Base-by-base conservation (phyloP, 177 flowering plant species). In the Vitis hybrid region DNA sequence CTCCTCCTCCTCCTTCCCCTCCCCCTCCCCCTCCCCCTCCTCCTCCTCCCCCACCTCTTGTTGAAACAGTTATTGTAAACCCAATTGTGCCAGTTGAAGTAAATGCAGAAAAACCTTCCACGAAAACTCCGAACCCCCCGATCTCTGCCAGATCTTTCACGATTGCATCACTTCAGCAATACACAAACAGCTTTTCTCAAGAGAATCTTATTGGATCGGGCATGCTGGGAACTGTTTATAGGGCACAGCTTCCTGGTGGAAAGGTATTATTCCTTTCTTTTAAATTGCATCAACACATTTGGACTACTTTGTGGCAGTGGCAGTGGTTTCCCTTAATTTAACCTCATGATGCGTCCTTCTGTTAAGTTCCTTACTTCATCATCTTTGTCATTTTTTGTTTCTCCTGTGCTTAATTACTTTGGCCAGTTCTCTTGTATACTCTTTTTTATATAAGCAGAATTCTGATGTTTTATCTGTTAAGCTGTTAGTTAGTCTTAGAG, bases 131-230 rank as follows among this genome's bases (percentile, higher is more conserved):
- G 11, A 65, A 67, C 27, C 73, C 55, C 16, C 67, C 74, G 1
- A 72, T 78, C 62, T 82, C 88, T 81, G 88, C 81, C n/a, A 80
- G 72, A 69, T 71, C 83, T 67, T 96, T 83, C 78, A 87, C 91
- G 11, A 81, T 93, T 79, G 97, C 95, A 68, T 79, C 88, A 21
- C 97, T 96, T 76, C 99, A 95, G 76, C 88, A 90, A 74, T 89
- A 77, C 69, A 91, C 97, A 57, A 86, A 89, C 70, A 92, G 95
- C 80, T 94, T 96, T 78, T 86, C 93, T 71, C 90, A 82, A 72
- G 95, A 89, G 67, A 93, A 92, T 80, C 87, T 88, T 67, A 81
- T 96, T 68, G 99, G 98, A 64, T 66, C 60, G 10, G 98, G 98
- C 76, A 86, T 81, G 85, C 82, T 96, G 68, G 98, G 97, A 11